Percentiles rank a stretch among this genome's conserved stretches.
Evolutionary conservation across 1,284 basidiomycete genomes (phyloP).

Genomic region (Marasmius sp.): DNA sequence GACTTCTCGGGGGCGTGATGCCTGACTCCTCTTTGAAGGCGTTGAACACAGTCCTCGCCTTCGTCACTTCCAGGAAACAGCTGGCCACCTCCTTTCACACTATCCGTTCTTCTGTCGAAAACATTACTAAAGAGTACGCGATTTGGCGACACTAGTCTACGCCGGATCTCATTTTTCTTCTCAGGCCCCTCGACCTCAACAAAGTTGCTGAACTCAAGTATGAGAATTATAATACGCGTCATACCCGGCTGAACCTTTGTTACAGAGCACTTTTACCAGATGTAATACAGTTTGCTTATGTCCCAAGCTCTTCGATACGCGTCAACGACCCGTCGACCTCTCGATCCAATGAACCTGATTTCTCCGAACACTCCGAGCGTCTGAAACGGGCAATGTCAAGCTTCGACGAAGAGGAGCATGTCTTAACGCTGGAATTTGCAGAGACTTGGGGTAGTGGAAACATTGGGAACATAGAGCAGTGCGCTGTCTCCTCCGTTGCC

Average conservation of each 20-base stretch:
- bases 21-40: constrained; percentile 48
- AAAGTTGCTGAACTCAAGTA: constrained; percentile 87
- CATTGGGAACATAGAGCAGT: constrained; percentile 35
- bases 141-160: not conserved
- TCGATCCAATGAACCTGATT: constrained; percentile 37
- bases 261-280: constrained; percentile 77
- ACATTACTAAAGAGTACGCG: constrained; percentile 68
- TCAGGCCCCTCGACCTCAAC: constrained; percentile 77
- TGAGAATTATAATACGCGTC: constrained; percentile 15
- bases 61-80: constrained; percentile 82
- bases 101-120: constrained; percentile 77
- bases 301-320: constrained; percentile 64
- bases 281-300: constrained; percentile 82
- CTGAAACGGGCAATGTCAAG: constrained; percentile 15
- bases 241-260: constrained; percentile 4
- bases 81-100: constrained; percentile 80
- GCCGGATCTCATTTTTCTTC: constrained; percentile 13
- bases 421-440: constrained; percentile 75
- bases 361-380: constrained; percentile 25
- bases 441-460: constrained; percentile 49
- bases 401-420: constrained; percentile 54
- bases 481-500: constrained; percentile 19
- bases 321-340: constrained; percentile 42
- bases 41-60: constrained; percentile 88
- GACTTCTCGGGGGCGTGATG: not conserved